Conservation (phyloP, 805 yeast genomes). For the Ogataea allantospora region DNA sequence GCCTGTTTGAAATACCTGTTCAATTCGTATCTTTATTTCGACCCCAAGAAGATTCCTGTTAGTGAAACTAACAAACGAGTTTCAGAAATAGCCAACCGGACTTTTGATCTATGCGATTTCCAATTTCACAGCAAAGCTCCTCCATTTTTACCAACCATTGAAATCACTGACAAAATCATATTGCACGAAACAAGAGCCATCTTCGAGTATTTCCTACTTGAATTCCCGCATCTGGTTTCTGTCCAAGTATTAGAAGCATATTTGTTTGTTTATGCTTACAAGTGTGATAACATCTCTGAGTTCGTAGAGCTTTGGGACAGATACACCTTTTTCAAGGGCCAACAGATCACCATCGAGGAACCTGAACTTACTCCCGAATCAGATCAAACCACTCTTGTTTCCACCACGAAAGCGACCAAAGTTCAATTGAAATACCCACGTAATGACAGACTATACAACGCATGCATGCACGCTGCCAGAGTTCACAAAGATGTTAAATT, state of each 20-base stretch:
- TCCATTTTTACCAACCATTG: constrained; percentile 59
- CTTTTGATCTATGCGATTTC: constrained; percentile 31
- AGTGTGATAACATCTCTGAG: constrained; percentile 34
- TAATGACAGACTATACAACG: constrained; percentile 51
- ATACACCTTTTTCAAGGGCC: constrained; percentile 35
- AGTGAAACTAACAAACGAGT: constrained; percentile 41
- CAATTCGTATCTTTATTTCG: constrained; percentile 38
- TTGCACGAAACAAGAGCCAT: constrained; percentile 77
- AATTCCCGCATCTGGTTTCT: constrained; percentile 43
- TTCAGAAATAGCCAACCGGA: constrained; percentile 39
- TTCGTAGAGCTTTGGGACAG: constrained; percentile 36
- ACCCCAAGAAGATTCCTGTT: constrained; percentile 26
- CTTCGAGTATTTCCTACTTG: constrained; percentile 53
- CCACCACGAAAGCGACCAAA: constrained; percentile 13
- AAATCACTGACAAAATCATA: constrained; percentile 37
- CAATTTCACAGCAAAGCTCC: constrained; percentile 52
- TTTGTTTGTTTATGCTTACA: constrained; percentile 45
- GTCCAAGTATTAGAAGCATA: constrained; percentile 47
- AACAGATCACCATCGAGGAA: constrained; percentile 25
- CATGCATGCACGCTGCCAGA: constrained; percentile 66
- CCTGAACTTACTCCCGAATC: constrained; percentile 11
- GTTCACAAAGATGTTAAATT: constrained; percentile 51
- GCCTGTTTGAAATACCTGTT: constrained; percentile 40
- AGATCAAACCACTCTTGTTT: background rate
- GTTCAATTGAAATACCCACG: constrained; percentile 31